Evolutionary conservation across 1,284 basidiomycete species (phyloP).

Genomic region (Blastosporella zonata): DNA sequence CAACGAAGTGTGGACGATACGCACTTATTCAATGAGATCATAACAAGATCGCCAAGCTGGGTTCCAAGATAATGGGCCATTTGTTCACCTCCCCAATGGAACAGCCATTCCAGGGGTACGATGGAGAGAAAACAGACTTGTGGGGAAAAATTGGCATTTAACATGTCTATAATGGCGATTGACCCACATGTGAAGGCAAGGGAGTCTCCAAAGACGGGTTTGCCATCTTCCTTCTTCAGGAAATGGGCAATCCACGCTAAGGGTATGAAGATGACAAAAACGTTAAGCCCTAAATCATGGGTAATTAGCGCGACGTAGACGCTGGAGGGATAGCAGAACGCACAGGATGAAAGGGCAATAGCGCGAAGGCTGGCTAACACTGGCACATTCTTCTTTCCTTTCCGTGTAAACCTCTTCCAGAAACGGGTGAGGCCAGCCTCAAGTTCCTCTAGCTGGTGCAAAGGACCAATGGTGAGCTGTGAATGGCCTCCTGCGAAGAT

Average conservation of each 20-base stretch:
- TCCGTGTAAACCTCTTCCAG: slow-evolving; percentile 20
- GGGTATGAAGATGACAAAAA: slow-evolving; percentile 59
- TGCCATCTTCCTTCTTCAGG: slow-evolving; percentile 7
- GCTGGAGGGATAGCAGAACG: background rate
- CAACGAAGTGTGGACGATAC: slow-evolving; percentile 17
- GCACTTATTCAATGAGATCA: slow-evolving; percentile 62
- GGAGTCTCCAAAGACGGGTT: slow-evolving; percentile 23
- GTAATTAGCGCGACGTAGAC: slow-evolving; percentile 2
- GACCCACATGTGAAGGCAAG: slow-evolving; percentile 39
- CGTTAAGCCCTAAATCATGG: slow-evolving; percentile 48
- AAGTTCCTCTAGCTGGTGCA: slow-evolving; percentile 8
- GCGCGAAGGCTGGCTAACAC: slow-evolving; percentile 44
- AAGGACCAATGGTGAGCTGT: background rate
- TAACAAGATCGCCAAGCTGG: slow-evolving; percentile 55
- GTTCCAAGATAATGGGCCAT: slow-evolving; percentile 56
- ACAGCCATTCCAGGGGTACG: slow-evolving; percentile 52
- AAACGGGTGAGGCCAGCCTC: slow-evolving; percentile 17
- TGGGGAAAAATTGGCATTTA: slow-evolving; percentile 8
- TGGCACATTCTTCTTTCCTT: slow-evolving; percentile 45
- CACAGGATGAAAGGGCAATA: slow-evolving; percentile 52
- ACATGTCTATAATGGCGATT: background rate
- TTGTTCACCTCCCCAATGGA: slow-evolving; percentile 63
- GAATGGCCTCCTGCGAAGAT: background rate
- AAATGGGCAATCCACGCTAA: slow-evolving; percentile 64
- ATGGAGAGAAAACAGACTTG: slow-evolving; percentile 57